A percentile compares a stretch with the other conserved stretches of the same genome.
phyloP scores from a whole-genome alignment of 2,329 filamentous ascomycete genomes.

The Calonectria leucothoes region DNA sequence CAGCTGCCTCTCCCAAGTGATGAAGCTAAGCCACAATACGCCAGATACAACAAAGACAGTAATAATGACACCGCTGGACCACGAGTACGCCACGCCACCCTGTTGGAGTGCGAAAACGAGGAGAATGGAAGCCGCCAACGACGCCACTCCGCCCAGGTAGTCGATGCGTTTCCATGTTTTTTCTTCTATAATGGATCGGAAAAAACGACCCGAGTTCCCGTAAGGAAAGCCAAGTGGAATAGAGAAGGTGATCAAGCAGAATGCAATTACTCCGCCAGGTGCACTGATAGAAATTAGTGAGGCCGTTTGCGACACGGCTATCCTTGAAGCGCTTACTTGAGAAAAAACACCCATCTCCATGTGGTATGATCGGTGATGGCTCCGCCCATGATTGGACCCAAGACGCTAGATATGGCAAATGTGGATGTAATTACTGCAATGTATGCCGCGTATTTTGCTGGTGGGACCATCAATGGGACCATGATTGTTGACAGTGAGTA shows the following conservation, averaged over 20 bases:
- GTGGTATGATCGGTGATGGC: background rate
- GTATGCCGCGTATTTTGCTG: constrained; percentile 25
- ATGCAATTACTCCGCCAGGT: constrained; percentile 11
- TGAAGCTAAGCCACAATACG: constrained; percentile 15
- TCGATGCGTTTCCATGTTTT: constrained; percentile 26
- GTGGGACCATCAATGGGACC: constrained; percentile 23
- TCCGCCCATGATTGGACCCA: constrained; percentile 10
- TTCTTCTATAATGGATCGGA: background rate
- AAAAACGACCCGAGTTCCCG: background rate
- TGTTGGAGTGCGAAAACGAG: constrained; percentile 60
- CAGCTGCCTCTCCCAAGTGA: constrained; percentile 20
- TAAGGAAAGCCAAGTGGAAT: background rate
- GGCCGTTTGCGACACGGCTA: background rate
- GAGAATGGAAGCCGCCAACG: constrained; percentile 55
- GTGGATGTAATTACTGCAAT: constrained; percentile 27
- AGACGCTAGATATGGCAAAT: constrained; percentile 7
- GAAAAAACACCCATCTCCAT: constrained; percentile 16
- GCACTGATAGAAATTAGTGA: background rate
- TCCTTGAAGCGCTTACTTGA: constrained; percentile 37
- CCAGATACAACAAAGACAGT: constrained; percentile 27
- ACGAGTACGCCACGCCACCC: constrained; percentile 54
- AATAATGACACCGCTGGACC: constrained; percentile 54
- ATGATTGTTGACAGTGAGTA: constrained; percentile 27
- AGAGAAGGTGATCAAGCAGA: constrained; percentile 13
- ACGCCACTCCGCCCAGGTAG: constrained; percentile 42